These are phyloP conservation scores for Bipolaris cookei DNA, from an alignment of 2,329 filamentous ascomycete species.

Conservation along the genomic window DNA sequence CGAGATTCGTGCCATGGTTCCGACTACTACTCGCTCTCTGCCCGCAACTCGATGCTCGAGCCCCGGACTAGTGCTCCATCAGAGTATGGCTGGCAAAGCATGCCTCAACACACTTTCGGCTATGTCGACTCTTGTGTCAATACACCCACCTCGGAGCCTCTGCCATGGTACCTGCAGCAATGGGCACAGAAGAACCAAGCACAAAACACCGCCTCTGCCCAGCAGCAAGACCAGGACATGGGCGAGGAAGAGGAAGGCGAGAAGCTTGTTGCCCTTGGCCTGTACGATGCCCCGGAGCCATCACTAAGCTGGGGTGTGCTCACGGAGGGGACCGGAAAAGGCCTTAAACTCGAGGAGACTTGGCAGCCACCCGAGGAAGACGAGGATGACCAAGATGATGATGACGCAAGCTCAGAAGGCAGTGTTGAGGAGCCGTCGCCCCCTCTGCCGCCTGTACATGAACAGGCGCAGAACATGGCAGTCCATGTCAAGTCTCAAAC, in stretches of 20 bases:
- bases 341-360: slow-evolving; percentile 80
- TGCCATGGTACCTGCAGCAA: slow-evolving; percentile 48
- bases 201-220: slow-evolving; percentile 25
- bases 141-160: slow-evolving; percentile 39
- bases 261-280: slow-evolving; percentile 79
- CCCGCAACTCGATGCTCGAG: slow-evolving; percentile 42
- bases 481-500: slow-evolving; percentile 38
- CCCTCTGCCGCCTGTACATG: slow-evolving; percentile 30
- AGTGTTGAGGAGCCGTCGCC: slow-evolving; percentile 47
- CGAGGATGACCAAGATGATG: slow-evolving; percentile 53
- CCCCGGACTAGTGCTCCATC: slow-evolving; percentile 24
- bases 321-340: slow-evolving; percentile 66
- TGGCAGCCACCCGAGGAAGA: slow-evolving; percentile 68
- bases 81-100: slow-evolving; percentile 40
- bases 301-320: slow-evolving; percentile 60
- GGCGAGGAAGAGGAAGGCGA: slow-evolving; percentile 66
- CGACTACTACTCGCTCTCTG: slow-evolving; percentile 47
- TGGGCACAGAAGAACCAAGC: slow-evolving; percentile 46
- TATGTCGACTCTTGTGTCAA: slow-evolving; percentile 40
- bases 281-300: slow-evolving; percentile 76
- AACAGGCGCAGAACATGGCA: slow-evolving; percentile 31
- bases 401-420: slow-evolving; percentile 53
- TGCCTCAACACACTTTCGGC: slow-evolving; percentile 28
- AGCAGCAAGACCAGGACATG: slow-evolving; percentile 57
- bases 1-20: slow-evolving; percentile 38